Evolutionary conservation across 106 monocot genomes (phyloP), one percentile per base, ranked within the genome.

Genomic region (Platanthera zijinensis): DNA sequence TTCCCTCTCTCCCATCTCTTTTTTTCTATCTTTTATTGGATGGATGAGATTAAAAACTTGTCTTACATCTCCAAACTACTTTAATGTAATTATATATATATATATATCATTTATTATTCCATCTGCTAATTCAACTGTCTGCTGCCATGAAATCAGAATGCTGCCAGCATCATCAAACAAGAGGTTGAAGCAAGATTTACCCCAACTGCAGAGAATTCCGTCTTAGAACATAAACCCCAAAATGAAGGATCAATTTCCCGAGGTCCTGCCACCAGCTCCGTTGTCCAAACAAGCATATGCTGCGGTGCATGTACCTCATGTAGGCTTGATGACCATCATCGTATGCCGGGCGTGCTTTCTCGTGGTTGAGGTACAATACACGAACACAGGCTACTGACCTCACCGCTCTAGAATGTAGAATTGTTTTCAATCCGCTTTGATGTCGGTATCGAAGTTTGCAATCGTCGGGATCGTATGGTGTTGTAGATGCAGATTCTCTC

Each of bases 131-230:
- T 70, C 5, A 39, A 14, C 14, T 73, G 7, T 2, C 51, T 28
- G 12, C 21, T 47, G 54, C 45, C 25, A 8, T 64, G 57, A 52
- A 50, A 64, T 75, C 92, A 95, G 95, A 84, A 80, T 81, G 12
- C 50, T 51, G 25, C 71, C 67, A 28, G 57, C 66, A 18, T 54
- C 67, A 68, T 52, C 86, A 66, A 86, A 80, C 81, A 95, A 95
- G 88, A 78, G 88, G 12, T 71, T 81, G 53, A 95, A 85, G 78
- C 75, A 83, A 39, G 95, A 92, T 52, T 82, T 85, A 47, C 73
- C 91, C 48, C 46, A 81, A 30, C 39, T 86, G 63, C 85, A 85
- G 66, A 87, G 87, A 78, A 61, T 82, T 18, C 87, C 82, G 32
- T 77, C 82, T 70, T 70, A 47, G 48, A 70, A 17, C 7, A 70